Evolutionary conservation across 768 basidiomycete genomes (phyloP), one percentile per base, ranked within the genome.

Genomic region (Tulasnella sp.): DNA sequence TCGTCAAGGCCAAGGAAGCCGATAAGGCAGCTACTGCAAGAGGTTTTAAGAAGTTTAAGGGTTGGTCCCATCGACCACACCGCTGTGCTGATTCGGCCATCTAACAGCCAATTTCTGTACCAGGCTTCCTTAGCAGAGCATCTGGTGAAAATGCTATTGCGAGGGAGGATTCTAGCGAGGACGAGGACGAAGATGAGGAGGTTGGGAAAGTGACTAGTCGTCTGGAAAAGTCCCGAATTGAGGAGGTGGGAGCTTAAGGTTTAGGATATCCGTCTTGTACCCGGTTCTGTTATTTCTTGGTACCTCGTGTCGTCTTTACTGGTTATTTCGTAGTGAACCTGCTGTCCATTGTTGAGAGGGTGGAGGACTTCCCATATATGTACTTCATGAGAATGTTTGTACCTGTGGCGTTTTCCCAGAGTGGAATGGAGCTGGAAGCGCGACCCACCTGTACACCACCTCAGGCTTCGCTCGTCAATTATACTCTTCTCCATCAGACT

Each of bases 1-100:
- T 93, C 37, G 78, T 81, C 14, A 82, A 90, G 59, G 82, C 91
- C 62, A 84, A 84, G 17, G 83, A 78, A 2, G 84, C 84, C 40
- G 91, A 94, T 71, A 86, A 88, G 75, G 88, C 88, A 77, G 85
- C 87, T 62, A 89, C 90, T 74, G 86, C 81, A 75, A 84, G 78
- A 0, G 84, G 88, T 74, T 89, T 88, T 73, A 83, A 88, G 78
- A 93, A 90, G 79, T 81, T 93, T 78, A 90, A 88, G 83, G 92
- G 92, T 90, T 44, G 42, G 75, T 63, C n/a, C n/a, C n/a, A n/a
- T n/a, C n/a, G n/a, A n/a, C n/a, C n/a, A 5, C n/a, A n/a, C n/a
- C n/a, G n/a, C n/a, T n/a, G n/a, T n/a, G n/a, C n/a, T n/a, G n/a
- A n/a, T n/a, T n/a, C n/a, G n/a, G n/a, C n/a, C n/a, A n/a, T n/a